Base-by-base conservation (phyloP, 257 asterid genomes). In the Scutellaria barbata region DNA sequence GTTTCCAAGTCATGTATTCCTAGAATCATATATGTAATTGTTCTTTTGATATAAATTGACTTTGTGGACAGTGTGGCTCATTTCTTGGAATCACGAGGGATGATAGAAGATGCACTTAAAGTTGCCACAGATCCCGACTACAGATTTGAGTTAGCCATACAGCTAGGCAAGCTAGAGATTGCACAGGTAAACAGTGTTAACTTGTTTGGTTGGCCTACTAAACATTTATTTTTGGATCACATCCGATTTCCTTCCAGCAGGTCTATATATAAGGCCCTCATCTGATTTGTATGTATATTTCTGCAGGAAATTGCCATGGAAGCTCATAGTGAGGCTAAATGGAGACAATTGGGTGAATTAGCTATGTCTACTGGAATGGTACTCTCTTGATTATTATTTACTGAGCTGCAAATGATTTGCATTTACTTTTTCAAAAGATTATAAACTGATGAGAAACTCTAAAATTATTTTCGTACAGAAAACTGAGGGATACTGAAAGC, bases 281-380 rank as follows among this genome's bases (percentile, higher is more conserved):
- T 62, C 60, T 30, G 16, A 40, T 60, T 17, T 69, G 16, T 11
- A 8, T 54, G 47, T 48, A 45, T 76, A 30, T 79, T 37, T 75
- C 69, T 73, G 63, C 84, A 93, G 98, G 97, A 89, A 85, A 93
- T 93, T 59, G 98, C 98, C 3, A 35, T 79, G 45, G 83, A 80
- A 42, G 97, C 90, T 37, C 88, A 86, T 69, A 93, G 90, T 13
- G 97, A 93, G 80, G 81, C 89, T 54, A 93, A 93, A 74, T 93
- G 98, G 98, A 93, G 88, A 85, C 98, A 93, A 75, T 80, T 93
- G 96, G 98, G 98, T 59, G 98, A 87, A 79, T 86, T 93, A 71
- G 98, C 98, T 43, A 82, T 93, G 94, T 93, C 98, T 80, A 66
- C 88, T 47, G 98, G 98, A 78, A 87, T 78, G 97, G 98, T 93